Percentiles rank a stretch among this genome's conserved stretches.
These are phyloP conservation scores for Bigelowiella natans DNA, from an alignment of 78 protist genomes.

Conservation along the genomic window DNA sequence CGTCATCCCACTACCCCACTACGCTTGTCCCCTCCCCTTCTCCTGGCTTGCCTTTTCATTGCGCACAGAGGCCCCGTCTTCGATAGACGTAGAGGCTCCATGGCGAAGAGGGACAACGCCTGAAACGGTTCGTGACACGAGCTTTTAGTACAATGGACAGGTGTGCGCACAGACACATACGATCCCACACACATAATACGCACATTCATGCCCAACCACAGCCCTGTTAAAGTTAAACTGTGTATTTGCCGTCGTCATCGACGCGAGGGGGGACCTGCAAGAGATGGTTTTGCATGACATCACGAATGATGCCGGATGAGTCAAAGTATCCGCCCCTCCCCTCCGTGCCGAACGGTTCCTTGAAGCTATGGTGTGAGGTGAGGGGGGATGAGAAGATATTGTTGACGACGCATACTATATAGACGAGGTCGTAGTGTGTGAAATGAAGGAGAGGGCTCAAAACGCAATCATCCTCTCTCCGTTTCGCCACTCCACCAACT, in stretches of 20 bases:
- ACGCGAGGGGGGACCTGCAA: neutral
- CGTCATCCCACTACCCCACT: no score
- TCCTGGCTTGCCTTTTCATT: neutral
- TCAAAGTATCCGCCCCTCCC: conserved; percentile 35
- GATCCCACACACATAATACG: no score
- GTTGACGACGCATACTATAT: no score
- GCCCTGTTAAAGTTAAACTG: neutral
- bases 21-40: no score
- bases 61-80: neutral
- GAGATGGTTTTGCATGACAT: conserved; percentile 36
- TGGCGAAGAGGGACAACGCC: neutral
- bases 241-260: conserved; percentile 24
- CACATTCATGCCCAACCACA: neutral
- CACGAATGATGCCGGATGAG: conserved; percentile 27
- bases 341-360: neutral
- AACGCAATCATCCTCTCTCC: conserved; percentile 1
- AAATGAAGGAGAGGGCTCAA: no score
- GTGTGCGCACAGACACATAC: no score
- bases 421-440: no score
- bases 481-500: neutral
- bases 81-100: neutral
- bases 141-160: no score
- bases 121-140: no score
- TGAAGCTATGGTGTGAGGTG: no score
- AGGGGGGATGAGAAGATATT: no score